A percentile compares a stretch with the other conserved stretches of the same genome.
Evolutionary conservation across 1,284 basidiomycete species (phyloP).

Genomic region (Sporisorium graminicola): DNA sequence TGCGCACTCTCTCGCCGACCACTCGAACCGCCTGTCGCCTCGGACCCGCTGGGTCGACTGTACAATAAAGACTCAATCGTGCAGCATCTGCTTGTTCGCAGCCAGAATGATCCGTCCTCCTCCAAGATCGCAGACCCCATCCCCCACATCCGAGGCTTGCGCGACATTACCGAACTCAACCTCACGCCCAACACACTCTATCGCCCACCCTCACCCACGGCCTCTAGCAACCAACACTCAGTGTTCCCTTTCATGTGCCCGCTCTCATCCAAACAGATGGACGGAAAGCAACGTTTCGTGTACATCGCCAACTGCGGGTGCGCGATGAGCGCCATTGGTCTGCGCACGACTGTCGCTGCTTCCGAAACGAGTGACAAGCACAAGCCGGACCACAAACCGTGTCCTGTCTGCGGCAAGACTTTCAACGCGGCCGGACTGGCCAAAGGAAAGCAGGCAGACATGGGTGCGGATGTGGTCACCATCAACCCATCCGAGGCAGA

Average conservation of each 20-base stretch:
- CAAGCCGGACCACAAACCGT: conserved; percentile 20
- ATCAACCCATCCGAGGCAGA: conserved; percentile 51
- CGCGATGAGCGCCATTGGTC: conserved; percentile 59
- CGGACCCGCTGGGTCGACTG: conserved; percentile 60
- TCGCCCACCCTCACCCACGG: conserved; percentile 26
- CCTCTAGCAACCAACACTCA: conserved; percentile 7
- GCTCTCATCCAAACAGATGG: conserved; percentile 62
- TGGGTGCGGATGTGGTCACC: conserved; percentile 44
- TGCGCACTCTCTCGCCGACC: conserved; percentile 59
- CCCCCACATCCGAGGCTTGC: conserved; percentile 59
- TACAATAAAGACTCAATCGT: conserved; percentile 68
- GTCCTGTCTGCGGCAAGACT: conserved; percentile 52
- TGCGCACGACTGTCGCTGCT: conserved; percentile 32
- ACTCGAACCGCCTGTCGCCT: conserved; percentile 56
- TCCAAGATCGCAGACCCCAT: conserved; percentile 11
- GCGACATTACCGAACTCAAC: conserved; percentile 55
- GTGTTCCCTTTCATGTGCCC: conserved; percentile 62
- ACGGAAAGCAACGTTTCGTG: conserved; percentile 63
- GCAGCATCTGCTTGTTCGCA: conserved; percentile 56
- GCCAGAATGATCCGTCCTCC: neutral
- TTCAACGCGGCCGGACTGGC: conserved; percentile 47
- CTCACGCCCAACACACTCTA: conserved; percentile 52
- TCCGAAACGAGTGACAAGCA: neutral
- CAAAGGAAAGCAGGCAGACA: conserved; percentile 26
- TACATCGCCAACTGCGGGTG: conserved; percentile 62